These are phyloP conservation scores for Colletotrichum acutatum DNA, from an alignment of 2,329 filamentous ascomycete species.

Conservation along the genomic window DNA sequence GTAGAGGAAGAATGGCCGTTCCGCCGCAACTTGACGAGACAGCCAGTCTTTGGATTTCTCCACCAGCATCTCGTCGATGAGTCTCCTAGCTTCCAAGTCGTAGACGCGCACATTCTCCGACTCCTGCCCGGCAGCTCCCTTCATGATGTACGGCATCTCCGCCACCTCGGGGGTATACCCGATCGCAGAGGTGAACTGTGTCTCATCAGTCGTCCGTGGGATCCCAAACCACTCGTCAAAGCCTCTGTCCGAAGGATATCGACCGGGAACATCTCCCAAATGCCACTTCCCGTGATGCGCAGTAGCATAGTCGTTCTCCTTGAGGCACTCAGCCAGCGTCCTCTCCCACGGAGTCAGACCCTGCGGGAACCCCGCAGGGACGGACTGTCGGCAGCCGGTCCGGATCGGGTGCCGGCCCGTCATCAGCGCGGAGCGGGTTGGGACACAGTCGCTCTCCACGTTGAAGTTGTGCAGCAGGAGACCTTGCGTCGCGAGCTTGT, in stretches of 20 bases:
- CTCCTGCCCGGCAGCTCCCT: constrained; percentile 39
- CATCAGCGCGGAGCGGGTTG: constrained; percentile 48
- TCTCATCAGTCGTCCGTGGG: constrained; percentile 49
- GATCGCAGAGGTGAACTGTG: constrained; percentile 46
- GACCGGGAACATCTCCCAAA: constrained; percentile 46
- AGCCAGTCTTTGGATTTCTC: constrained; percentile 46
- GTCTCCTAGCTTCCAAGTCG: constrained; percentile 43
- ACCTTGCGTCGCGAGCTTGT: constrained; percentile 45
- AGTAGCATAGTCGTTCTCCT: constrained; percentile 41
- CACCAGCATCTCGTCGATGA: constrained; percentile 47
- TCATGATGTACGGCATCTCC: constrained; percentile 49
- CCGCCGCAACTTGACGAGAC: constrained; percentile 37
- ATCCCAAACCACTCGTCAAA: constrained; percentile 52
- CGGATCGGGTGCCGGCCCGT: constrained; percentile 49
- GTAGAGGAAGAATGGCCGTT: constrained; percentile 46
- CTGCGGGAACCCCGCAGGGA: constrained; percentile 47
- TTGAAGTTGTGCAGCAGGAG: constrained; percentile 50
- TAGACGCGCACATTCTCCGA: constrained; percentile 47
- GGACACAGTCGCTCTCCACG: constrained; percentile 50
- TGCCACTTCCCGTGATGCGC: constrained; percentile 51
- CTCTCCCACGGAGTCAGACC: constrained; percentile 46
- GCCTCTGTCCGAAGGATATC: constrained; percentile 48
- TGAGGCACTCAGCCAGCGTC: constrained; percentile 45
- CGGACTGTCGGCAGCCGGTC: constrained; percentile 47
- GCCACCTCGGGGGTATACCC: constrained; percentile 47